Conservation (phyloP, 805 yeast species). For the Scheffersomyces stipitis region DNA sequence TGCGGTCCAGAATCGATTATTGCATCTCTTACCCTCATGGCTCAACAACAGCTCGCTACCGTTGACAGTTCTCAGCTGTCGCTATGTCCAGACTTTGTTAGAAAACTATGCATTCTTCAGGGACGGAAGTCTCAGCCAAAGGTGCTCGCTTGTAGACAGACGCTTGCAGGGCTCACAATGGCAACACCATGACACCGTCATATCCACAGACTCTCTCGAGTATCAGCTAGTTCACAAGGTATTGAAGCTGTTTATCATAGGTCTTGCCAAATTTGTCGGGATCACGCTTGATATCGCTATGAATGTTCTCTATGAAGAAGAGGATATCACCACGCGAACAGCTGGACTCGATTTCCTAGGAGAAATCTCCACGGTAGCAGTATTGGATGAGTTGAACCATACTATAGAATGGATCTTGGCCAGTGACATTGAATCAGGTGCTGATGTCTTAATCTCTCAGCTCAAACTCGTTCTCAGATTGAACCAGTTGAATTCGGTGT, state of each 20-base stretch:
- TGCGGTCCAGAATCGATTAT: slow-evolving; percentile 53
- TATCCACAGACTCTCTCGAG: slow-evolving; percentile 12
- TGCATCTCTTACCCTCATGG: slow-evolving; percentile 68
- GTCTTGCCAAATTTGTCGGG: slow-evolving; percentile 54
- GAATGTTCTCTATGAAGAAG: slow-evolving; percentile 72
- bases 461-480: slow-evolving; percentile 28
- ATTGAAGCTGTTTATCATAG: slow-evolving; percentile 50
- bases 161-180: too few species aligned
- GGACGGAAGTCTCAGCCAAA: not conserved
- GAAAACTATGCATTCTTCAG: slow-evolving; percentile 24
- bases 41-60: slow-evolving; percentile 69
- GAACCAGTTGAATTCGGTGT: slow-evolving; percentile 23
- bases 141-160: not conserved
- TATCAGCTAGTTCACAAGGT: slow-evolving; percentile 47
- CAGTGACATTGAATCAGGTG: slow-evolving; percentile 9
- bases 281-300: slow-evolving; percentile 46
- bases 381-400: slow-evolving; percentile 28
- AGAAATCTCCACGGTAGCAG: slow-evolving; percentile 20
- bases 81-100: slow-evolving; percentile 65
- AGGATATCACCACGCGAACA: slow-evolving; percentile 65
- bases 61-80: slow-evolving; percentile 74
- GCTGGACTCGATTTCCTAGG: slow-evolving; percentile 48
- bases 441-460: slow-evolving; percentile 15
- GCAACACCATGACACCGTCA: too few species aligned
- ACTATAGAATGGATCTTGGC: slow-evolving; percentile 33